These are phyloP conservation scores for Oryza glumipatula DNA, from an alignment of 176 grass and related monocot genomes.

Conservation along the genomic window DNA sequence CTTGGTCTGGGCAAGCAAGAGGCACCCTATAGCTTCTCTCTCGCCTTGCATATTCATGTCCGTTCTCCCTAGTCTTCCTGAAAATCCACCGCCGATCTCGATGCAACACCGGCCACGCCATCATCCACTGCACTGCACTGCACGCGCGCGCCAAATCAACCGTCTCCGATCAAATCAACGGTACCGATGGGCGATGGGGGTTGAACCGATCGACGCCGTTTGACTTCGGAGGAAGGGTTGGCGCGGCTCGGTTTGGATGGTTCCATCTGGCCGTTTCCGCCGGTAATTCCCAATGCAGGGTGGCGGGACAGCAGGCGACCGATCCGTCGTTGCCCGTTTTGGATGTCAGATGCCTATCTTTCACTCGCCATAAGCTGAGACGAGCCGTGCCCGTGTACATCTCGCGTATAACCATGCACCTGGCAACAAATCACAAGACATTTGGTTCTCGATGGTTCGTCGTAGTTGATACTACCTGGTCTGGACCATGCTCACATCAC, in stretches of 20 bases:
- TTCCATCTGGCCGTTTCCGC: slow-evolving; percentile 37
- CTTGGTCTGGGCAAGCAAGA: slow-evolving; percentile 36
- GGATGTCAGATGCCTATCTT: background rate
- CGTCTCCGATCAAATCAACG: slow-evolving; percentile 7
- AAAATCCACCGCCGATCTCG: slow-evolving; percentile 43
- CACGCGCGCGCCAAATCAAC: slow-evolving; percentile 23
- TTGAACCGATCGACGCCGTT: slow-evolving; percentile 1
- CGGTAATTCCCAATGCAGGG: slow-evolving; percentile 53
- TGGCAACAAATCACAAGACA: background rate
- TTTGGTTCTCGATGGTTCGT: background rate
- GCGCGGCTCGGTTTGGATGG: slow-evolving; percentile 34
- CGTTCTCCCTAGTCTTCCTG: slow-evolving; percentile 69
- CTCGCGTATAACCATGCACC: background rate
- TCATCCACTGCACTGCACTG: too few species aligned
- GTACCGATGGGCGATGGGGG: background rate
- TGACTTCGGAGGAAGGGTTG: slow-evolving; percentile 45
- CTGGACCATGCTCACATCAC: too few species aligned
- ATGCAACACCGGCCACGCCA: slow-evolving; percentile 2
- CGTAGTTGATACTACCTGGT: too few species aligned
- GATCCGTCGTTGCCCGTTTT: background rate
- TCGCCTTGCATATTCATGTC: slow-evolving; percentile 56
- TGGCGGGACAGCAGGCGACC: slow-evolving; percentile 23
- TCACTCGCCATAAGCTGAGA: background rate
- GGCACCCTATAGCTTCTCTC: background rate
- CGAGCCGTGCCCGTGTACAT: background rate